Conservation (phyloP, 352 stramenopile genomes). For the Pythium rishiriense region DNA sequence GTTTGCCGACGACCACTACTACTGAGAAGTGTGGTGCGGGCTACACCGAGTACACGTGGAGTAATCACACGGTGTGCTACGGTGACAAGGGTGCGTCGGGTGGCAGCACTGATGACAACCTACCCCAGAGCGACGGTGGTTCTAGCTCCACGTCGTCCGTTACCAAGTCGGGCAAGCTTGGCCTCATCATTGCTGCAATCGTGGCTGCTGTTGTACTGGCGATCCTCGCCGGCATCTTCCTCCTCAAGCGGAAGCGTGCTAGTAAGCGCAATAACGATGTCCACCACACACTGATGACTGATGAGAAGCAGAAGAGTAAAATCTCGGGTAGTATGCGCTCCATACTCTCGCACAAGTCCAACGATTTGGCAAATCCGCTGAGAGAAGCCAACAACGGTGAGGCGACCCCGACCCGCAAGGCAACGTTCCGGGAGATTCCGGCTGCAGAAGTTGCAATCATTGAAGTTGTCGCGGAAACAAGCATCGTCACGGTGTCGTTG, state of each 20-base stretch:
- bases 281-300: conserved; percentile 4
- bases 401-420: conserved; percentile 39
- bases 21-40: conserved; percentile 41
- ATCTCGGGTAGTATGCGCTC: conserved; percentile 29
- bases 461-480: conserved; percentile 43
- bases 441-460: conserved; percentile 38
- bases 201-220: conserved; percentile 44
- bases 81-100: conserved; percentile 29
- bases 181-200: conserved; percentile 49
- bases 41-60: conserved; percentile 54
- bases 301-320: conserved; percentile 43
- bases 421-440: conserved; percentile 61
- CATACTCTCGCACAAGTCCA: conserved; percentile 40
- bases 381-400: conserved; percentile 16
- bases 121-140: conserved; percentile 40
- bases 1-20: conserved; percentile 39
- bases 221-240: conserved; percentile 46
- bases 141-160: conserved; percentile 30
- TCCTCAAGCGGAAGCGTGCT: conserved; percentile 55
- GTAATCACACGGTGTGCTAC: conserved; percentile 40
- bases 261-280: conserved; percentile 49
- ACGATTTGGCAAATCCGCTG: conserved; percentile 35
- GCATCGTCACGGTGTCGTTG: conserved; percentile 45
- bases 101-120: conserved; percentile 3
- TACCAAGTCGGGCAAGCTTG: conserved; percentile 30